A percentile compares a stretch with the other conserved stretches of the same genome.
Evolutionary conservation across 2,329 filamentous ascomycete species (phyloP).

Genomic region (Incumbomyces delicatus): DNA sequence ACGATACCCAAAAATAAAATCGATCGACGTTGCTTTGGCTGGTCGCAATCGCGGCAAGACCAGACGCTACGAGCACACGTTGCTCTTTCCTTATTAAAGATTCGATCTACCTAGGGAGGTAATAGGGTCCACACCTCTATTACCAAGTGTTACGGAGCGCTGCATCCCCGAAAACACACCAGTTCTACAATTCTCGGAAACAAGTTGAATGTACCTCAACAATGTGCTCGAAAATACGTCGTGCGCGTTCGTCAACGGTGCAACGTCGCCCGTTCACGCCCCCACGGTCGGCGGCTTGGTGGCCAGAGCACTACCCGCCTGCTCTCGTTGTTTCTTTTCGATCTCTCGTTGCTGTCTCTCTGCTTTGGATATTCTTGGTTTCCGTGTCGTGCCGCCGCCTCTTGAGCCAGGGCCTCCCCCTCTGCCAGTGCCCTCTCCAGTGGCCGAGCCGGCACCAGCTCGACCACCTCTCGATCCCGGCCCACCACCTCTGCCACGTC

Average conservation of each 20-base stretch:
- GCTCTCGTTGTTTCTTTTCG: conserved; percentile 69
- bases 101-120: too few relatives aligned
- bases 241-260: neutral
- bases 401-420: conserved; percentile 18
- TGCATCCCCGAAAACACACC: too few relatives aligned
- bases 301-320: conserved; percentile 27
- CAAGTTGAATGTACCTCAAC: too few relatives aligned
- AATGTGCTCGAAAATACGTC: neutral
- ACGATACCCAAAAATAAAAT: too few relatives aligned
- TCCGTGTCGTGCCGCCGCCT: conserved; percentile 52
- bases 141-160: too few relatives aligned
- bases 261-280: neutral
- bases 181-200: too few relatives aligned
- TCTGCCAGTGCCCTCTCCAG: conserved; percentile 13
- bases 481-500: conserved; percentile 43
- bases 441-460: conserved; percentile 13
- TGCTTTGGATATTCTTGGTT: conserved; percentile 77
- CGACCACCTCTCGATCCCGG: conserved; percentile 36
- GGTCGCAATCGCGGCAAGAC: too few relatives aligned
- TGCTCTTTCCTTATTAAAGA: too few relatives aligned
- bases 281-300: conserved; percentile 19
- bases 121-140: too few relatives aligned
- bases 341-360: conserved; percentile 71
- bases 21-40: too few relatives aligned
- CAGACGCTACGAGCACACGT: too few relatives aligned